A percentile compares a stretch with the other conserved stretches of the same genome.
Conservation (phyloP, 768 basidiomycete genomes). For the Omphalotus guepiniiformis region DNA sequence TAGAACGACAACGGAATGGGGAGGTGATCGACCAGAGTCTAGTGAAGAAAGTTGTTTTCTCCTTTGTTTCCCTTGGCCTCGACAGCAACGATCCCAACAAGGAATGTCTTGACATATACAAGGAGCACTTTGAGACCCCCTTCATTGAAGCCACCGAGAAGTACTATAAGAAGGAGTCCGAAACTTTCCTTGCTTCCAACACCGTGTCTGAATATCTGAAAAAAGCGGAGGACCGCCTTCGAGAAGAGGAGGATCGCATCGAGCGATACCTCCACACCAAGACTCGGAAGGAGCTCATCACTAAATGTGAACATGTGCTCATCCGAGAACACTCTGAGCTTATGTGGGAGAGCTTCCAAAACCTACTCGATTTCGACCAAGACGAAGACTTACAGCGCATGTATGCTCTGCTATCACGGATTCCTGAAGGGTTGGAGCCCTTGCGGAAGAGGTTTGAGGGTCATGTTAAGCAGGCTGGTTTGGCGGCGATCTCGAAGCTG, state of each 20-base stretch:
- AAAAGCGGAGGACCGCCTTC: slow-evolving; percentile 88
- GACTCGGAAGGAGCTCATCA: slow-evolving; percentile 80
- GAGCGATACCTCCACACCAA: slow-evolving; percentile 89
- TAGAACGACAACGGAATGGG: slow-evolving; percentile 92
- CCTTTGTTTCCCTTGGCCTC: slow-evolving; percentile 90
- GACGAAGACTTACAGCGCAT: slow-evolving; percentile 93
- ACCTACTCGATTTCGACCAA: slow-evolving; percentile 86
- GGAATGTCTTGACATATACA: slow-evolving; percentile 90
- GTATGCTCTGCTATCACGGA: slow-evolving; percentile 87
- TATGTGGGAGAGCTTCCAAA: slow-evolving; percentile 94
- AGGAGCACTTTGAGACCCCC: slow-evolving; percentile 82
- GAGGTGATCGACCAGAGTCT: slow-evolving; percentile 90
- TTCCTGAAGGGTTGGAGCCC: slow-evolving; percentile 87
- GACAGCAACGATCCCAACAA: slow-evolving; percentile 92
- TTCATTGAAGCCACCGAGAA: slow-evolving; percentile 87
- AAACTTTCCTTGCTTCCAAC: slow-evolving; percentile 84
- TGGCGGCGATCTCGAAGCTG: slow-evolving; percentile 76
- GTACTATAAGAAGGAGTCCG: slow-evolving; percentile 91
- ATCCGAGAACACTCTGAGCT: slow-evolving; percentile 80
- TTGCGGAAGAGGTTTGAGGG: slow-evolving; percentile 90
- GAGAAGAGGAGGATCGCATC: slow-evolving; percentile 93
- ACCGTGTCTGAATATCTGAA: slow-evolving; percentile 92
- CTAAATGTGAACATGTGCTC: slow-evolving; percentile 87
- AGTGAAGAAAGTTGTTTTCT: slow-evolving; percentile 92
- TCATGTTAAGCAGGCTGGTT: slow-evolving; percentile 86